A percentile compares a stretch with the other conserved stretches of the same genome.
These are phyloP conservation scores for Excoecaria agallocha DNA, from an alignment of 345 rosid genomes.

Conservation along the genomic window DNA sequence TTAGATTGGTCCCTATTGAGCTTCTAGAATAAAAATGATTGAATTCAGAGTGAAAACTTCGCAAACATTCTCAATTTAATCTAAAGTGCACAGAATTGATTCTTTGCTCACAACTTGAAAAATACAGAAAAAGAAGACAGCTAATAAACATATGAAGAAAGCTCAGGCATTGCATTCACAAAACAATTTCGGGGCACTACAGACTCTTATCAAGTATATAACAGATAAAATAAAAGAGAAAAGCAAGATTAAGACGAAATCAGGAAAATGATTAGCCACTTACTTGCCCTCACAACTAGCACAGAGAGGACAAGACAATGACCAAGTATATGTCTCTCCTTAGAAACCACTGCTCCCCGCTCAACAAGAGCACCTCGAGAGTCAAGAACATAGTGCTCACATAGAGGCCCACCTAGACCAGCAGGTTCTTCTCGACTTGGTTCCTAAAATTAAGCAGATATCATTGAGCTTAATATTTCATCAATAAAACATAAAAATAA, in stretches of 20 bases:
- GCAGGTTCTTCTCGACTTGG: constrained; percentile 90
- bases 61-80: not conserved
- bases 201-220: not conserved
- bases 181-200: not conserved
- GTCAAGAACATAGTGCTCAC: constrained; percentile 75
- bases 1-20: not conserved
- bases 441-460: constrained; percentile 50
- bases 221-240: not conserved
- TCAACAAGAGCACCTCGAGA: constrained; percentile 91
- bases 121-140: not conserved
- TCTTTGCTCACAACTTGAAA: not conserved
- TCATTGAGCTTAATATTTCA: not conserved
- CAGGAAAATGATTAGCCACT: constrained; percentile 20
- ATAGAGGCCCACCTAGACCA: constrained; percentile 83
- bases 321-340: constrained; percentile 83
- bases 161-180: not conserved
- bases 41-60: not conserved
- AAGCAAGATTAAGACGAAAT: not conserved
- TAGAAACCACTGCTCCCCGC: constrained; percentile 72
- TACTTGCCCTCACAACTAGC: constrained; percentile 80
- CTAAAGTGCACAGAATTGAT: not conserved
- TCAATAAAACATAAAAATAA: not conserved
- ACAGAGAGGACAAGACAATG: constrained; percentile 90
- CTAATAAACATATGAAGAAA: not conserved
- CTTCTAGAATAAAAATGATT: not conserved